Base-by-base conservation (phyloP, 495 filamentous ascomycete genomes). In the Ramalina intermedia region DNA sequence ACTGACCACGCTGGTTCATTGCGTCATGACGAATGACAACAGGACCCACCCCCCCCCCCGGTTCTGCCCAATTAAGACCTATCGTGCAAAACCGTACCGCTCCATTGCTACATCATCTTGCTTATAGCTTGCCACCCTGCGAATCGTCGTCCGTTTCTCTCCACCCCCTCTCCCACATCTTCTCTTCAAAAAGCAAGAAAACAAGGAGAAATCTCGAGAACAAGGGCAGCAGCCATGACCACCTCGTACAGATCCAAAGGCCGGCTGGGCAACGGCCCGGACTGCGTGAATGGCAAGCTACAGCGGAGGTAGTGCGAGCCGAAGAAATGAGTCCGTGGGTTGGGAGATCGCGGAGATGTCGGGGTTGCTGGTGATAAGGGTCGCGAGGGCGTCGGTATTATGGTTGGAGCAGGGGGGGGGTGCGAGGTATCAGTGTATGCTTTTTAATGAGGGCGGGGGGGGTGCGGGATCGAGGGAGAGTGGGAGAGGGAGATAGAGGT, bases 261-360 rank as follows among this genome's bases (percentile, higher is more conserved):
- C 58, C 94, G 88, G 89, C 65, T 94, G 47, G 85, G 81, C 57
- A 67, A 79, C 48, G 70, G 80, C 57, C 57, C 65, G 13, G 62
- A 73, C 11, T 63, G 77, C 27, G 73, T 72, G 38, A 67, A 84
- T 20, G 82, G 78, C 42, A 83, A 87, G 13, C 79, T 94, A 62
- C 66, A 68, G 37, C 88, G 80, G 77, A 71, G 74, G 51, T 67
- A 74, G 53, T 93, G 78, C 62, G 72, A 79, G 51, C 85, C 85
- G 2, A 94, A 94, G 68, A 70, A 76, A 12, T 91, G 82, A n/a
- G n/a, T n/a, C n/a, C n/a, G n/a, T n/a, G 3, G 82, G 85, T 0
- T 61, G 58, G 24, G 82, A 91, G 65, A 87, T 94, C 57, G 61
- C 76, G 49, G 75, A 81, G 60, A 93, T 96, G 89, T 58, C 94